Evolutionary conservation across 352 stramenopile genomes (phyloP), one percentile per base, ranked within the genome.

Genomic region (Achlya hypogyna): DNA sequence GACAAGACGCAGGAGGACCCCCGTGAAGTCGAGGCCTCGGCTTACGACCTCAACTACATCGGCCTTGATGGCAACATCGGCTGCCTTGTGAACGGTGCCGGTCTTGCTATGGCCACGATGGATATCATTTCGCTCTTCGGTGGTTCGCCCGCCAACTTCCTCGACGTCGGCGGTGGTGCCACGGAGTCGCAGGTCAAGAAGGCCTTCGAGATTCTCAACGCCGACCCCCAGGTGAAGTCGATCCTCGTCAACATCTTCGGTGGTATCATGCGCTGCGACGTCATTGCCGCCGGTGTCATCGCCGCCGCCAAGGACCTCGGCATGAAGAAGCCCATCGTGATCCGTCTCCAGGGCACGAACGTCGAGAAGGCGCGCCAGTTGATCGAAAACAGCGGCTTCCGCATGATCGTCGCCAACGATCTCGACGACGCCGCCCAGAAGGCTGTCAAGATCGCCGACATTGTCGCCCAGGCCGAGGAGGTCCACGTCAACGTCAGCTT

Each of bases 241-340:
- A 98, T 99, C 71, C 79, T 99, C 20, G 96, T 99, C 52, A 99
- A 99, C 81, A 99, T 99, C 69, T 99, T 99, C 74, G 97, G 97
- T 56, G 97, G 97, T 53, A 99, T 99, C 81, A 99, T 99, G 96
- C 84, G 94, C 64, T 98, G 96, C 75, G 96, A 99, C 76, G 89
- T 98, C 28, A 98, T 99, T 70, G 91, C 91, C 10, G 85, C 86
- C 20, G 97, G 97, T 59, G 98, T 99, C 64, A 95, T 99, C 62
- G 94, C 95, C 60, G 96, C 96, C 51, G 94, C 89, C 60, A 97
- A 98, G 77, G 87, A 98, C 69, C 82, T 99, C 71, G 96, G 92
- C 23, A 79, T 99, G 43, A 93, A 96, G 72, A 98, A 98, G 81
- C 97, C 97, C 32, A 90, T 99, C 62, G 94, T 99, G 53, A 98